Conservation (phyloP, 1,284 basidiomycete genomes). For the Trametes sp. region DNA sequence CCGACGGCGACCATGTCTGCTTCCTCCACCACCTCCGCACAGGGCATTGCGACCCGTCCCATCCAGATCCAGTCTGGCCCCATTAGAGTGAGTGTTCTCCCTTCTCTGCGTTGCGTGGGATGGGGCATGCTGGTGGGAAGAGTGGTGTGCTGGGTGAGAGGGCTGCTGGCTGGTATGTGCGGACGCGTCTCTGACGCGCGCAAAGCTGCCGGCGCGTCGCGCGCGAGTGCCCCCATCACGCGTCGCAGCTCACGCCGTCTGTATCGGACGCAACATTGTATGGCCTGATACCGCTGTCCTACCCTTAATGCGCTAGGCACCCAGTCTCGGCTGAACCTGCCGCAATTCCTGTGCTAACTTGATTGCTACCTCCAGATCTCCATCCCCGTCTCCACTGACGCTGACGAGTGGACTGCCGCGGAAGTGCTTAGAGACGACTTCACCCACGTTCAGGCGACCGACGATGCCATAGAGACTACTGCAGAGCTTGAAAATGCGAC, state of each 20-base stretch:
- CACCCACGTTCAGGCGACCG: constrained; percentile 65
- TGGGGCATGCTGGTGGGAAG: neutral
- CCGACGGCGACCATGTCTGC: constrained; percentile 39
- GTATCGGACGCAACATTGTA: constrained; percentile 5
- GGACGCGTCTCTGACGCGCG: constrained; percentile 15
- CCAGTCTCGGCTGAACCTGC: no score
- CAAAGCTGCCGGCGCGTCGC: constrained; percentile 13
- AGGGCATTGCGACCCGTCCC: constrained; percentile 64
- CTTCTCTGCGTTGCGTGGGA: neutral
- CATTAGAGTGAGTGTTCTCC: constrained; percentile 61
- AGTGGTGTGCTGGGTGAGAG: constrained; percentile 3
- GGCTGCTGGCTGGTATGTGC: neutral
- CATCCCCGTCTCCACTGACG: constrained; percentile 81
- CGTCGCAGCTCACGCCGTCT: constrained; percentile 7
- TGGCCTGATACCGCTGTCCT: constrained; percentile 2
- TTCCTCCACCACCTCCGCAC: constrained; percentile 29
- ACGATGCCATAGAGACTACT: constrained; percentile 60
- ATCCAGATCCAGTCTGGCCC: constrained; percentile 66
- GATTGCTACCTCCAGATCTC: constrained; percentile 60
- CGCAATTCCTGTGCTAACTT: constrained; percentile 18
- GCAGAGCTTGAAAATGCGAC: constrained; percentile 58
- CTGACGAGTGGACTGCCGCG: constrained; percentile 88
- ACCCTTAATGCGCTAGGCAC: neutral
- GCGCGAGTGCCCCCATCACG: constrained; percentile 9
- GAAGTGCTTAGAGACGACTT: constrained; percentile 91